Evolutionary conservation across 345 rosid species (phyloP), one percentile per base, ranked within the genome.

Genomic region (Acer campestre): DNA sequence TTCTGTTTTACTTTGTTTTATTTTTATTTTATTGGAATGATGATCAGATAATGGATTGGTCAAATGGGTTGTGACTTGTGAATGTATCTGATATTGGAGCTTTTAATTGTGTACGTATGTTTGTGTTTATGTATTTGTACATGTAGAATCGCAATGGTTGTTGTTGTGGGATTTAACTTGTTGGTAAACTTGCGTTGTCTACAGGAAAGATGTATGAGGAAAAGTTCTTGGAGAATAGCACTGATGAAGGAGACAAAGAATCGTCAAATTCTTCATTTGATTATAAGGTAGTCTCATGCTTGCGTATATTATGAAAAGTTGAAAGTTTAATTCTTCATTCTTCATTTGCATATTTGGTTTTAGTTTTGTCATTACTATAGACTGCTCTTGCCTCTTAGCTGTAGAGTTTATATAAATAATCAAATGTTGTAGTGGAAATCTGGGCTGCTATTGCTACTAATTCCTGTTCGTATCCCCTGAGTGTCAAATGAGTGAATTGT

Each of bases 121-220:
- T 40, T 23, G 10, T 12, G 14, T 3, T 2, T 69, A 38, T 74
- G 22, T 16, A 22, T 63, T 40, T 48, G 22, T 72, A 16, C 27
- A 44, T 12, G 53, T 53, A 31, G 35, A 31, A 31, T 31, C 35
- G 27, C 27, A 25, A 25, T 25, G 27, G 27, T 25, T 25, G 27
- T 25, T 25, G 27, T 0, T 25, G 27, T 25, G 27, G 27, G 27
- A 25, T 25, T 25, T 25, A 25, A 25, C 27, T 25, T 25, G 27
- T 25, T 25, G 27, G 27, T 0, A 25, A 25, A 25, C 13, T 38
- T 49, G 49, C n/a, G 16, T 69, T 31, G 8, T 44, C 55, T 48
- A 56, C 83, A 87, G 88, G 80, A 81, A 75, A 79, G 27, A 88
- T 87, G 86, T 75, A 35, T 49, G 84, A 77, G 73, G 83, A 53